These are phyloP conservation scores for Trichophyton rubrum DNA, from an alignment of 2,329 filamentous ascomycete species.

Conservation along the genomic window DNA sequence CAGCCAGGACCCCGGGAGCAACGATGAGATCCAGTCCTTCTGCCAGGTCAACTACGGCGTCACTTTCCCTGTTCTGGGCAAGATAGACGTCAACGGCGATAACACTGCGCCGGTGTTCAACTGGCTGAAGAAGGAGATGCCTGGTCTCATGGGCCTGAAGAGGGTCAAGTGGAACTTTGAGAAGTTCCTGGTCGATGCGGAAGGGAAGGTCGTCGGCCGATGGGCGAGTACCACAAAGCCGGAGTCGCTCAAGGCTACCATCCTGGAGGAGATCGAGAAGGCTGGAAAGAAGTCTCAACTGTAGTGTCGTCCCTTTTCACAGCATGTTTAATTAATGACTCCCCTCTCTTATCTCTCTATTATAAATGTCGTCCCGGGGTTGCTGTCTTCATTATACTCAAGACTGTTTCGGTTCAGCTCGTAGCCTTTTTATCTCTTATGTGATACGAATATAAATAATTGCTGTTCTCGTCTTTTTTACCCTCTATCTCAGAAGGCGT, in stretches of 20 bases:
- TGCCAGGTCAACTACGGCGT: conserved; percentile 94
- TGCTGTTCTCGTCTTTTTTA: not conserved
- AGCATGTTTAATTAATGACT: not conserved
- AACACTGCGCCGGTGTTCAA: conserved; percentile 65
- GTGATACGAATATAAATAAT: not conserved
- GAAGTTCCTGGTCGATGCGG: conserved; percentile 81
- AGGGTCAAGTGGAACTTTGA: conserved; percentile 99
- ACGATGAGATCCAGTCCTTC: conserved; percentile 70
- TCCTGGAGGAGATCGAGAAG: conserved; percentile 61
- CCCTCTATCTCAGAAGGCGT: not conserved
- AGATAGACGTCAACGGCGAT: conserved; percentile 87
- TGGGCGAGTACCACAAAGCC: conserved; percentile 88
- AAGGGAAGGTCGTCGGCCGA: conserved; percentile 71
- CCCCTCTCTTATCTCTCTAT: too few relatives aligned
- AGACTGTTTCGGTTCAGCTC: not conserved
- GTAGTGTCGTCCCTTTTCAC: not conserved
- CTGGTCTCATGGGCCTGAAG: conserved; percentile 79
- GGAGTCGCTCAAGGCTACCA: conserved; percentile 60
- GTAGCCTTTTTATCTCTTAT: not conserved
- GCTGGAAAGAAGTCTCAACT: conserved; percentile 26
- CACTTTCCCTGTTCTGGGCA: conserved; percentile 78
- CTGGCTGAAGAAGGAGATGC: conserved; percentile 59
- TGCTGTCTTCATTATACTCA: not conserved
- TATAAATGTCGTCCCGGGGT: not conserved
- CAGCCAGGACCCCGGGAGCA: conserved; percentile 70